A percentile compares a stretch with the other conserved stretches of the same genome.
These are phyloP conservation scores for Penicillium tannophilum DNA, from an alignment of 495 filamentous ascomycete genomes.

Conservation along the genomic window DNA sequence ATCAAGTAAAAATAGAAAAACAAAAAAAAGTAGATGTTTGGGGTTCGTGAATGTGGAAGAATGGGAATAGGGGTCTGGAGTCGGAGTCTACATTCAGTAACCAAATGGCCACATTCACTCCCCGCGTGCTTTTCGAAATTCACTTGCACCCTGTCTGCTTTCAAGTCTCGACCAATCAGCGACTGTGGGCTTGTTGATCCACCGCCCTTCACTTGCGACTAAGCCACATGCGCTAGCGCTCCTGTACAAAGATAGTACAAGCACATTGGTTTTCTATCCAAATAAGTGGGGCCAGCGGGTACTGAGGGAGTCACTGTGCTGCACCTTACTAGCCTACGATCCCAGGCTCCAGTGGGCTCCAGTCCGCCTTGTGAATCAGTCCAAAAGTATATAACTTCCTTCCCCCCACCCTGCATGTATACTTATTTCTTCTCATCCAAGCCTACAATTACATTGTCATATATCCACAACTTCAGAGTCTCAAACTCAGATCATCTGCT, in stretches of 20 bases:
- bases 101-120: not conserved
- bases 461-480: not conserved
- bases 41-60: not conserved
- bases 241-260: not conserved
- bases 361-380: constrained; percentile 8
- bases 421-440: not conserved
- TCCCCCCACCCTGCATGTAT: not conserved
- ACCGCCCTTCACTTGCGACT: not conserved
- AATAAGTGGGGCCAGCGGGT: constrained; percentile 3
- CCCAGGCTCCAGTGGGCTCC: constrained; percentile 14
- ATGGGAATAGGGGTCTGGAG: too few relatives aligned
- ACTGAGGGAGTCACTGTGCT: not conserved
- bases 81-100: not conserved
- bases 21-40: not conserved
- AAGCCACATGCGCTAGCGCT: constrained; percentile 20
- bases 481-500: not conserved
- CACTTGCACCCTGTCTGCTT: too few relatives aligned
- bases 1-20: constrained; percentile 4
- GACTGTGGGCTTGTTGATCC: not conserved
- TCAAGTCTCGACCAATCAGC: not conserved
- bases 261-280: not conserved
- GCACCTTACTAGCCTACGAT: not conserved
- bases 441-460: not conserved
- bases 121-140: too few relatives aligned
- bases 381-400: constrained; percentile 15